These are phyloP conservation scores for Alternaria viburni DNA, from an alignment of 2,329 filamentous ascomycete species.

Conservation along the genomic window DNA sequence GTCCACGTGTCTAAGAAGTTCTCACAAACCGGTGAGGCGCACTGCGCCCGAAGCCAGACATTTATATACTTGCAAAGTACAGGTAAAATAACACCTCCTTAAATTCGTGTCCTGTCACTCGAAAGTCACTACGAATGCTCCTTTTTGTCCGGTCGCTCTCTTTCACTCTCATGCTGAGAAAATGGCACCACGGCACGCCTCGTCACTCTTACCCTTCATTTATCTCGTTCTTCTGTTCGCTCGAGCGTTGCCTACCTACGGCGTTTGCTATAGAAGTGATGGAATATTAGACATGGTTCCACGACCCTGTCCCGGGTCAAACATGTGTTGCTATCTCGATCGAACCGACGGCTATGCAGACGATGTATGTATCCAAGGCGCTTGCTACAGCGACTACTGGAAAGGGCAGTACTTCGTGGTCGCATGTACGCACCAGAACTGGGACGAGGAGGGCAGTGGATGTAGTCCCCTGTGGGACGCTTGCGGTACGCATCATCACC, in stretches of 20 bases:
- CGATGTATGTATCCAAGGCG: background rate
- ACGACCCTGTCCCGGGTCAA: background rate
- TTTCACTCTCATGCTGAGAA: background rate
- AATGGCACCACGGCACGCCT: background rate
- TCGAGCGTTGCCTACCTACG: background rate
- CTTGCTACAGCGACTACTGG: background rate
- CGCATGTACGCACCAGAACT: background rate
- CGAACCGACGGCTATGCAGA: background rate
- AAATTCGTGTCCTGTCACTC: no score
- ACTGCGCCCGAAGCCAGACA: no score
- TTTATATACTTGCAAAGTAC: no score
- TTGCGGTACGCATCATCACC: background rate
- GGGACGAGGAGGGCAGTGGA: background rate
- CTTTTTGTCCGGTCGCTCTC: background rate
- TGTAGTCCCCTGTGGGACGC: background rate
- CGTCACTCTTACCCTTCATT: background rate
- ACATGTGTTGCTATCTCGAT: background rate
- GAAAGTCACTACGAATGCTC: no score
- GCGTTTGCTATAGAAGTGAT: background rate
- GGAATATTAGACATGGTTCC: background rate
- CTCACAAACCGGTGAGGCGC: no score
- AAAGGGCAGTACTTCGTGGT: background rate
- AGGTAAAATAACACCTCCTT: no score
- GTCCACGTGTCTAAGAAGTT: no score
- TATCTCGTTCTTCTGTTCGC: background rate